Percentiles rank a stretch among this genome's conserved stretches.
Evolutionary conservation across 139 green algal genomes (phyloP).

Genomic region (Micromonas pusilla): DNA sequence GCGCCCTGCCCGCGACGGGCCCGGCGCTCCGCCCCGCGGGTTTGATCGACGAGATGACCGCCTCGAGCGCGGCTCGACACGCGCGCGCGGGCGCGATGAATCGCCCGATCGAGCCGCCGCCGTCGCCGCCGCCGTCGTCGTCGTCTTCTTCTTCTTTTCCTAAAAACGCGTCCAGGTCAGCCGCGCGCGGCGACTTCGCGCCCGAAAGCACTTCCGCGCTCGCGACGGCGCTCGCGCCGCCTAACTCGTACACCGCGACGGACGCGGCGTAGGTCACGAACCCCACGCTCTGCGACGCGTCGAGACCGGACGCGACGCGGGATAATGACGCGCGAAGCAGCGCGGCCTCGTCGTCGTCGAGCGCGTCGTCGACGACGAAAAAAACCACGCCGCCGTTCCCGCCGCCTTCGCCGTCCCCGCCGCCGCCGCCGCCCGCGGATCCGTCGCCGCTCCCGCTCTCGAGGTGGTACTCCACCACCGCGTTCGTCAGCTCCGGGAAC

Average conservation of each 20-base stretch:
- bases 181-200: background rate
- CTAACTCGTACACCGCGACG: slow-evolving; percentile 41
- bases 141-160: too few relatives aligned
- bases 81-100: slow-evolving; percentile 8
- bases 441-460: too few relatives aligned
- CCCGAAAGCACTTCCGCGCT: slow-evolving; percentile 37
- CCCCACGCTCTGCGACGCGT: slow-evolving; percentile 28
- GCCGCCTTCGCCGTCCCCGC: too few relatives aligned
- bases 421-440: background rate
- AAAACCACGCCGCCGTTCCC: background rate
- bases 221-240: slow-evolving; percentile 15
- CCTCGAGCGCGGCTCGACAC: slow-evolving; percentile 16
- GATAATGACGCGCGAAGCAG: background rate
- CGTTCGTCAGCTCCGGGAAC: background rate
- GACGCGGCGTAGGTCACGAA: slow-evolving; percentile 37
- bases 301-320: background rate
- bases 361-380: slow-evolving; percentile 11
- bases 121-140: background rate
- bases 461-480: background rate
- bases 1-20: slow-evolving; percentile 25
- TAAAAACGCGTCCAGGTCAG: too few relatives aligned
- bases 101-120: too few relatives aligned
- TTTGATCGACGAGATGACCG: slow-evolving; percentile 31
- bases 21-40: slow-evolving; percentile 33
- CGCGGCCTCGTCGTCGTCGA: slow-evolving; percentile 13